Conservation (phyloP, 371 early-diverging fungal genomes). For the Mortierella polycephala region DNA sequence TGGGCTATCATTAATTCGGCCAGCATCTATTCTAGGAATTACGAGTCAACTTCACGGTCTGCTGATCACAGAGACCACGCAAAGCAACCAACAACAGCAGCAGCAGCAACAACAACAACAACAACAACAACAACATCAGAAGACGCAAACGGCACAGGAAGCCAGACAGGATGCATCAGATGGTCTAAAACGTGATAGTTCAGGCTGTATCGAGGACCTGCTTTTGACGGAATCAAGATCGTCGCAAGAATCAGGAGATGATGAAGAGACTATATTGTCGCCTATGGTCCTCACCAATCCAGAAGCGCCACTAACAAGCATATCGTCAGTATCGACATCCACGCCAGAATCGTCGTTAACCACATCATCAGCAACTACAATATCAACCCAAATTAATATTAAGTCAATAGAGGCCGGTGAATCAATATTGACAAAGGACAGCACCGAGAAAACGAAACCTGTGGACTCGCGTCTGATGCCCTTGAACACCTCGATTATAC, state of each 20-base stretch:
- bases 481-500: neutral
- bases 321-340: neutral
- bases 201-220: constrained; percentile 16
- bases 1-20: constrained; percentile 6
- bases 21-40: constrained; percentile 22
- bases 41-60: constrained; percentile 16
- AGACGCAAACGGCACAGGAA: neutral
- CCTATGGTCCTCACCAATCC: constrained; percentile 23
- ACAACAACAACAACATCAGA: too few relatives aligned
- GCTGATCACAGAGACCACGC: constrained; percentile 10
- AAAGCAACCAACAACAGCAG: neutral
- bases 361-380: neutral
- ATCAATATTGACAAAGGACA: too few relatives aligned
- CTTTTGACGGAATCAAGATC: constrained; percentile 15
- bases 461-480: neutral
- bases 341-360: neutral
- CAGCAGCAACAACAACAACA: too few relatives aligned
- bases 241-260: constrained; percentile 1
- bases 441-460: neutral
- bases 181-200: constrained; percentile 1
- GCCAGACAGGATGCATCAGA: neutral
- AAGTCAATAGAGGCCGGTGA: neutral
- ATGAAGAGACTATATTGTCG: constrained; percentile 29
- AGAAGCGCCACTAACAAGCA: neutral
- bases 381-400: too few relatives aligned